phyloP scores from a whole-genome alignment of 1,139 yeast genomes.

The Yamadazyma jaroonii region DNA sequence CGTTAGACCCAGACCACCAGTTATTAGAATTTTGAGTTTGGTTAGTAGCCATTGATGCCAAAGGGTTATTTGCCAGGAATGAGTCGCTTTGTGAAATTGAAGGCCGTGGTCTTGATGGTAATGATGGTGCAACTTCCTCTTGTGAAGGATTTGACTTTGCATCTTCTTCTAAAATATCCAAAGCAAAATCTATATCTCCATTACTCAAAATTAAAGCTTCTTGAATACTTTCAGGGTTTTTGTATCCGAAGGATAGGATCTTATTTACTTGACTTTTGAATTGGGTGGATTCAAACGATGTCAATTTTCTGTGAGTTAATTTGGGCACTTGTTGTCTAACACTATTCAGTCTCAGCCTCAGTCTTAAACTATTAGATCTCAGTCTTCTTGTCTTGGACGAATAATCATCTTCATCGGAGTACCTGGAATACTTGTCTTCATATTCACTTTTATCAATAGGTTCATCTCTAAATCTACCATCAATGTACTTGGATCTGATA shows the following conservation, averaged over 20 bases:
- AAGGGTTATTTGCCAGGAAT: conserved; percentile 17
- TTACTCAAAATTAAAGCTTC: conserved; percentile 49
- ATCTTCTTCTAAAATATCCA: conserved; percentile 46
- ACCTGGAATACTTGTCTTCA: conserved; percentile 16
- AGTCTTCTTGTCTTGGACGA: conserved; percentile 4
- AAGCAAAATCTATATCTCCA: conserved; percentile 50
- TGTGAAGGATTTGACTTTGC: conserved; percentile 32
- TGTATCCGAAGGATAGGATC: conserved; percentile 44
- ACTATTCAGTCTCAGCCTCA: conserved; percentile 24
- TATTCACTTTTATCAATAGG: conserved; percentile 19
- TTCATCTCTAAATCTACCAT: conserved; percentile 44
- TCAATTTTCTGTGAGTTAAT: conserved; percentile 41
- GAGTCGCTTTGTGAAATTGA: conserved; percentile 11
- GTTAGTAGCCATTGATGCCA: conserved; percentile 18
- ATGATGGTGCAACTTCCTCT: conserved; percentile 40
- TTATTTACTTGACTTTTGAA: conserved; percentile 38
- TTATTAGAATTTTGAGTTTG: conserved; percentile 16
- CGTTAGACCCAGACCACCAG: conserved; percentile 23
- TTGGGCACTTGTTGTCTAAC: conserved; percentile 23
- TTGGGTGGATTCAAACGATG: conserved; percentile 41
- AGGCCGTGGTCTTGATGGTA: conserved; percentile 44
- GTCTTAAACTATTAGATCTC: conserved; percentile 15
- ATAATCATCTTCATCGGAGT: conserved; percentile 1
- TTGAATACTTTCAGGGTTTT: conserved; percentile 43
- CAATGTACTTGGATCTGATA: conserved; percentile 52